Evolutionary conservation across 2,329 filamentous ascomycete species (phyloP).

Genomic region (Arthrobotrys megalospora): DNA sequence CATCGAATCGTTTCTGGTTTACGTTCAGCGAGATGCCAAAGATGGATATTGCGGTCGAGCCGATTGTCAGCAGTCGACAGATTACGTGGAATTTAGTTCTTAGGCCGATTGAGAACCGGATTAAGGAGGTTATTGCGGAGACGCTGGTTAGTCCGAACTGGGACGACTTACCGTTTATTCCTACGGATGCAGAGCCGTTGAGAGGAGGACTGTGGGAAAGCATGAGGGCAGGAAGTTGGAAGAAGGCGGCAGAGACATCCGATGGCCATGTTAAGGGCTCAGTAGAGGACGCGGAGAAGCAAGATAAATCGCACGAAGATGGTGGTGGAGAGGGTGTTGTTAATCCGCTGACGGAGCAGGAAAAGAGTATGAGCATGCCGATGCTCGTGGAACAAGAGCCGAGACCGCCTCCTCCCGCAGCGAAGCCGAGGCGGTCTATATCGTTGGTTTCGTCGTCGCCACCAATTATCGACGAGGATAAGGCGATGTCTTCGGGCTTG

Average conservation of each 20-base stretch:
- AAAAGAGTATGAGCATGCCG: constrained; percentile 67
- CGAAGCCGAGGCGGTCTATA: constrained; percentile 31
- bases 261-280: constrained; percentile 64
- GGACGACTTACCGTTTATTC: constrained; percentile 94
- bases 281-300: constrained; percentile 65
- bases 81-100: constrained; percentile 95
- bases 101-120: constrained; percentile 92
- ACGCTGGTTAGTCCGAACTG: constrained; percentile 93
- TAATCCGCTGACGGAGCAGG: constrained; percentile 61
- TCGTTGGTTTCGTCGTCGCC: constrained; percentile 29
- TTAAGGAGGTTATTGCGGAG: constrained; percentile 93
- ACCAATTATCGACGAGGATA: constrained; percentile 47
- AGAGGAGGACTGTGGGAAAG: constrained; percentile 84
- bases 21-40: constrained; percentile 94
- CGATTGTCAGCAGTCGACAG: constrained; percentile 93
- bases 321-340: constrained; percentile 51
- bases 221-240: constrained; percentile 64
- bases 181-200: constrained; percentile 82
- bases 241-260: constrained; percentile 59
- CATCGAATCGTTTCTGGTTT: constrained; percentile 96
- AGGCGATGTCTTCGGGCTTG: constrained; percentile 50
- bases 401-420: constrained; percentile 61
- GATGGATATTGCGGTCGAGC: constrained; percentile 93
- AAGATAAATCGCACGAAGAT: constrained; percentile 63
- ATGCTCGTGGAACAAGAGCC: constrained; percentile 64